A percentile compares a stretch with the other conserved stretches of the same genome.
phyloP scores from a whole-genome alignment of 2,329 filamentous ascomycete species.

The Acephala macrosclerotiorum region DNA sequence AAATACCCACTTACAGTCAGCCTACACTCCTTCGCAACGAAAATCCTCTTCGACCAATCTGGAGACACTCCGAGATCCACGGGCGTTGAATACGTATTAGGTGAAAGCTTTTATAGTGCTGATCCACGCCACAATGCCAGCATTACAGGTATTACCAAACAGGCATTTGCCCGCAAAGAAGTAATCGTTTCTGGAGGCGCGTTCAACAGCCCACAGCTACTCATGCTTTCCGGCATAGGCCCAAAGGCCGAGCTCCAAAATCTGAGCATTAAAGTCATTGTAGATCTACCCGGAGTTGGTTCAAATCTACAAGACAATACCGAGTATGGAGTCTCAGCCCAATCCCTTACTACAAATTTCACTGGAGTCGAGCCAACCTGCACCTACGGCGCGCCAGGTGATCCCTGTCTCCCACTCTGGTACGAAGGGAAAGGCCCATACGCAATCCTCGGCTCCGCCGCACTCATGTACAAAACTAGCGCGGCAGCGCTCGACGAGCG shows the following conservation, averaged over 20 bases:
- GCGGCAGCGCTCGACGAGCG: slow-evolving; percentile 48
- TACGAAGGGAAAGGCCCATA: slow-evolving; percentile 44
- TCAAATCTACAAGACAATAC: slow-evolving; percentile 64
- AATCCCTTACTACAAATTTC: slow-evolving; percentile 48
- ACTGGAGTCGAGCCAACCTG: slow-evolving; percentile 48
- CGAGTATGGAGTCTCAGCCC: slow-evolving; percentile 55
- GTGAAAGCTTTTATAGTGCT: slow-evolving; percentile 51
- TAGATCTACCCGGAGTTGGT: slow-evolving; percentile 69
- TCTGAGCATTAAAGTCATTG: slow-evolving; percentile 59
- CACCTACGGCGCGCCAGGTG: slow-evolving; percentile 42
- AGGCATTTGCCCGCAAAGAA: slow-evolving; percentile 45
- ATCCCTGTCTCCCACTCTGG: slow-evolving; percentile 46
- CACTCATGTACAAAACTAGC: slow-evolving; percentile 41
- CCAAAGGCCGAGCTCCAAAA: slow-evolving; percentile 47
- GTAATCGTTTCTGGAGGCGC: slow-evolving; percentile 56
- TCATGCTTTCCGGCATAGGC: slow-evolving; percentile 55
- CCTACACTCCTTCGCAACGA: slow-evolving; percentile 46
- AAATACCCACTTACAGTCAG: slow-evolving; percentile 33
- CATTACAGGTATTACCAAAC: slow-evolving; percentile 44
- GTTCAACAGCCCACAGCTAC: slow-evolving; percentile 54
- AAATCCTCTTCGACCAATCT: slow-evolving; percentile 48
- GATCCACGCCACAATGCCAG: slow-evolving; percentile 39
- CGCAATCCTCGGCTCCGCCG: slow-evolving; percentile 59
- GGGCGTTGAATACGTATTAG: slow-evolving; percentile 52
- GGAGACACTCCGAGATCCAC: slow-evolving; percentile 46